Evolutionary conservation across 345 rosid species (phyloP), one percentile per base, ranked within the genome.

Genomic region (Balakata baccata): DNA sequence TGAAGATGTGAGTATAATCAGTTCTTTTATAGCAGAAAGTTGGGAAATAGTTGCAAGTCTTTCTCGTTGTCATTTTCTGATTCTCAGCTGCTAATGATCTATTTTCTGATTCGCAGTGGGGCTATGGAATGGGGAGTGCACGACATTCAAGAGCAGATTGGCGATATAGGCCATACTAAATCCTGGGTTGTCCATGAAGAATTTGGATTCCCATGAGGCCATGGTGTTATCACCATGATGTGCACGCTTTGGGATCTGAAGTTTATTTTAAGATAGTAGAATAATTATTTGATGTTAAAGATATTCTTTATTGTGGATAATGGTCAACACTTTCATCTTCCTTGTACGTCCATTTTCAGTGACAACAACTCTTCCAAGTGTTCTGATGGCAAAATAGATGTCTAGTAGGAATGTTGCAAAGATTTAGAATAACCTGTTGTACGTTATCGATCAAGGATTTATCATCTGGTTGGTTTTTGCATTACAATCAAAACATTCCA

Each of bases 161-260:
- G 97, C 89, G 99, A 84, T 92, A 89, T 81, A 77, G 97, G 67
- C 98, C 99, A 23, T 95, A 95, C 78, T 92, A 71, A 54, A 17
- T 29, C 34, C 34, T 2, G 39, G 43, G 7, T n/a, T 17, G 70
- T 64, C 51, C 22, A n/a, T 20, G 57, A 64, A 39, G 68, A 61
- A 51, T 66, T 70, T 38, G 37, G 73, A 75, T 46, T 20, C 66
- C 49, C 57, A 20, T 22, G 22, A 17, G 13, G 11, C 29, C 65
- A 43, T 39, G 5, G 53, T 18, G 53, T 22, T 25, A 54, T 62
- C 49, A 13, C 41, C 20, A n/a, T 11, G 18, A 23, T 37, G 60
- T 37, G 75, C 67, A 37, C 11, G 12, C 1, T 43, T 5, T 37
- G 46, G 25, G 61, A 64, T 34, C 37, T 72, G 34, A 18, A 61